These are phyloP conservation scores for Pisolithus thermaeus DNA, from an alignment of 1,284 basidiomycete genomes.

Conservation along the genomic window DNA sequence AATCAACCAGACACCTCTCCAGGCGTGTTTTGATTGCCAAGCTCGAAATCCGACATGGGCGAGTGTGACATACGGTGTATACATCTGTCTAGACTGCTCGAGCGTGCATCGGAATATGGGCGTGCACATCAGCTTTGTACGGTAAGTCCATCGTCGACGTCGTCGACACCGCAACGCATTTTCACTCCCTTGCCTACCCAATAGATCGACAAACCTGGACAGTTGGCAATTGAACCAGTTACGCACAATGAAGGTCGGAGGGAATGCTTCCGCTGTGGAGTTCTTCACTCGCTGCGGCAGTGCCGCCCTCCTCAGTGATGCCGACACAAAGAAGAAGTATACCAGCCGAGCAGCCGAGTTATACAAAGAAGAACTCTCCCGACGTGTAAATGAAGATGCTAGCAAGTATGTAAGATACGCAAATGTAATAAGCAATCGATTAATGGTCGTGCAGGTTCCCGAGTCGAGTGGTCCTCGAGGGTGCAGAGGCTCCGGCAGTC, in stretches of 20 bases:
- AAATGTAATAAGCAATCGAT: not conserved
- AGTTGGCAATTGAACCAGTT: slow-evolving; percentile 91
- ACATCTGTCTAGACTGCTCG: slow-evolving; percentile 98
- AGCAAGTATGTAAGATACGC: slow-evolving; percentile 42
- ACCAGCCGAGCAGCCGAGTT: slow-evolving; percentile 76
- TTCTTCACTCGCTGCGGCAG: slow-evolving; percentile 91
- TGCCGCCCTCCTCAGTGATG: slow-evolving; percentile 60
- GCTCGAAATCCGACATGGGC: slow-evolving; percentile 98
- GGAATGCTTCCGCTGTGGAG: slow-evolving; percentile 84
- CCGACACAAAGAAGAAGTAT: slow-evolving; percentile 89
- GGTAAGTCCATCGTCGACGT: slow-evolving; percentile 46
- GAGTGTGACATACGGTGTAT: slow-evolving; percentile 93
- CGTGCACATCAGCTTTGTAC: slow-evolving; percentile 96
- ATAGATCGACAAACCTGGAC: slow-evolving; percentile 94
- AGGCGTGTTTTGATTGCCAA: slow-evolving; percentile 96
- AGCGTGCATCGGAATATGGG: slow-evolving; percentile 95
- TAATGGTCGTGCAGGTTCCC: slow-evolving; percentile 53
- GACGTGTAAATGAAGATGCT: slow-evolving; percentile 79
- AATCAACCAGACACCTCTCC: not conserved
- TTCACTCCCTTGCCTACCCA: slow-evolving; percentile 11
- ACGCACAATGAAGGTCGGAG: slow-evolving; percentile 94
- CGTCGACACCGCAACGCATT: not conserved
- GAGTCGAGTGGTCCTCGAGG: slow-evolving; percentile 74
- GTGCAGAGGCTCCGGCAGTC: slow-evolving; percentile 45
- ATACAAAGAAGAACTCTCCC: slow-evolving; percentile 91